Percentiles rank a stretch among this genome's conserved stretches.
Evolutionary conservation across 2,329 filamentous ascomycete genomes (phyloP).

Genomic region (Fusarium chlamydosporum): DNA sequence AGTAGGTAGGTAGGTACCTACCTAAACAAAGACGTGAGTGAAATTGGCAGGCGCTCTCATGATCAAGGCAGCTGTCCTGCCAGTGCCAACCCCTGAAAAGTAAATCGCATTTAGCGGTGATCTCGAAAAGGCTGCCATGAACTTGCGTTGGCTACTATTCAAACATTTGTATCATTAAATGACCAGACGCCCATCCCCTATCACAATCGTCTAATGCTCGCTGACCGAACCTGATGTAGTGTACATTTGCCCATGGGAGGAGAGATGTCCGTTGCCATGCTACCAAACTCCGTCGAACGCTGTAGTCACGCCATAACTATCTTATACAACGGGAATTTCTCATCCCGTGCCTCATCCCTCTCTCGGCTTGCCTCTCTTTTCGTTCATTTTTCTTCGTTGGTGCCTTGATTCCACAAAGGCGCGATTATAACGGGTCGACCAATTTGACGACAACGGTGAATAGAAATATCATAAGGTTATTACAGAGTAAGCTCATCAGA

Average conservation of each 20-base stretch:
- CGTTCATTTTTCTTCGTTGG: conserved; percentile 27
- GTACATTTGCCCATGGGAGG: conserved; percentile 67
- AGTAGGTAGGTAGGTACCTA: too few species aligned
- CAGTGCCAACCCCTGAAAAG: conserved; percentile 22
- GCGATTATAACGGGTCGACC: conserved; percentile 44
- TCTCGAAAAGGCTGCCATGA: conserved; percentile 3
- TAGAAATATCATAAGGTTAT: conserved; percentile 45
- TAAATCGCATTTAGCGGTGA: neutral
- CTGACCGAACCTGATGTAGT: conserved; percentile 61
- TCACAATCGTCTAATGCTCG: conserved; percentile 62
- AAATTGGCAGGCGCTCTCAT: conserved; percentile 9
- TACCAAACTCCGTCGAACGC: conserved; percentile 52
- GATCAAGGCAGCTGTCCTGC: conserved; percentile 2
- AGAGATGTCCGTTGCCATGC: conserved; percentile 66
- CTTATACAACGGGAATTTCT: conserved; percentile 48
- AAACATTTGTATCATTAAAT: conserved; percentile 50
- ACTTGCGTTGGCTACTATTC: conserved; percentile 23
- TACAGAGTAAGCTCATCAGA: conserved; percentile 52
- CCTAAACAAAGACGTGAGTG: conserved; percentile 19
- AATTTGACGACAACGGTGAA: conserved; percentile 34
- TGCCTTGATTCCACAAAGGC: conserved; percentile 22
- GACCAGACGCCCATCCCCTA: conserved; percentile 55
- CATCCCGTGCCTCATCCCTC: conserved; percentile 35
- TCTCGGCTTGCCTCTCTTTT: conserved; percentile 18
- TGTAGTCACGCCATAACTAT: conserved; percentile 51